Base-by-base conservation (phyloP, 805 yeast genomes). In the Torulaspora delbrueckii region DNA sequence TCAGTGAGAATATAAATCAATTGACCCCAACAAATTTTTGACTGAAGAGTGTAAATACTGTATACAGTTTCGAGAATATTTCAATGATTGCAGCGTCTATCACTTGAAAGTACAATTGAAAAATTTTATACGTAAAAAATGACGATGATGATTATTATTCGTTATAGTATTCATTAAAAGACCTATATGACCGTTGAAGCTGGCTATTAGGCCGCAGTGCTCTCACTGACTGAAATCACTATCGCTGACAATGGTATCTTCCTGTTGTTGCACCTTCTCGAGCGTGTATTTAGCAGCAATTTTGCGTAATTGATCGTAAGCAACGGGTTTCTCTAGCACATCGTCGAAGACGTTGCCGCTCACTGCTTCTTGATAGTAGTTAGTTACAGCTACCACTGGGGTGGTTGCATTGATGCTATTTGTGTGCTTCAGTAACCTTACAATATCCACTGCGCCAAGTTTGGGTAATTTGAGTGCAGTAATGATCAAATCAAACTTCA, bases 401-500 rank as follows among this genome's bases (percentile, higher is more conserved):
- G 96, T 86, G 18, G 73, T 72, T 0, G 85, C 74, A 59, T 91
- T 90, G n/a, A 79, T 74, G 24, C 90, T 84, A 28, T 81, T 76
- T 0, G 97, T 90, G 52, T 78, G 78, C 57, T 77, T 81, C 45
- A 88, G 78, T 48, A 90, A 69, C 55, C 85, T 83, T 5, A 84
- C 84, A 26, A 91, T 82, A 68, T 89, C 96, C 5, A 79, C 67
- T 1, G 86, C 84, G 51, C 79, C 85, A 24, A 84, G 70, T 48
- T 81, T 82, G 12, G 85, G 78, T 18, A 85, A 68, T 53, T 78
- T 78, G 44, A 84, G 71, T 2, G 91, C 93, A 0, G 93, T 81
- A 48, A 90, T 72, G 24, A 90, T 87, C 33, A 89, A 54, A 65
- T 90, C 97, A 69, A 88, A 91, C 59, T 80, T 83, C 14, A 87